Percentiles rank a stretch among this genome's conserved stretches.
phyloP scores from a whole-genome alignment of 768 basidiomycete genomes.

The Tricholoma hemisulphureum region DNA sequence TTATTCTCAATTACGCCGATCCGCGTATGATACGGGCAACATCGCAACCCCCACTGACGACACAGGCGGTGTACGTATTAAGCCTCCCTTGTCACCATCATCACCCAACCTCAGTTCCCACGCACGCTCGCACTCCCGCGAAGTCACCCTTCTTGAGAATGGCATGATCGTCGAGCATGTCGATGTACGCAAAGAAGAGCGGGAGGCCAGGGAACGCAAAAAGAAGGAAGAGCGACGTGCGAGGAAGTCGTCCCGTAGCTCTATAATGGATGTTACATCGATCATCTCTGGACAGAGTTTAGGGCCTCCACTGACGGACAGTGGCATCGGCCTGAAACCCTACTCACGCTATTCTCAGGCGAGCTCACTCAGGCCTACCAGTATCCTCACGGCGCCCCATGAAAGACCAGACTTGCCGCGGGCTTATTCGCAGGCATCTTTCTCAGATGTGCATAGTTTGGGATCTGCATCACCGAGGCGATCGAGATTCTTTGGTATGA shows the following conservation, averaged over 20 bases:
- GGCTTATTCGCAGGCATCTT: slow-evolving; percentile 74
- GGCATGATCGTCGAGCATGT: slow-evolving; percentile 90
- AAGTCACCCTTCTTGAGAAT: slow-evolving; percentile 81
- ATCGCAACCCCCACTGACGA: slow-evolving; percentile 52
- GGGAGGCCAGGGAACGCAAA: slow-evolving; percentile 67
- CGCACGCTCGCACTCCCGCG: slow-evolving; percentile 56
- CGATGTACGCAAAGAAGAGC: slow-evolving; percentile 76
- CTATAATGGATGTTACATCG: slow-evolving; percentile 68
- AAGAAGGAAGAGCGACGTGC: slow-evolving; percentile 70
- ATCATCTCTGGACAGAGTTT: slow-evolving; percentile 67
- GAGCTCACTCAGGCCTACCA: slow-evolving; percentile 56
- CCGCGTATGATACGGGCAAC: slow-evolving; percentile 67
- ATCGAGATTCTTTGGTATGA: slow-evolving; percentile 76
- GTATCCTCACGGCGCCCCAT: slow-evolving; percentile 56
- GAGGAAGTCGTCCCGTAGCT: slow-evolving; percentile 72
- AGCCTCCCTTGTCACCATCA: slow-evolving; percentile 50
- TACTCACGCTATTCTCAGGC: slow-evolving; percentile 60
- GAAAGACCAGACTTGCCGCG: slow-evolving; percentile 63
- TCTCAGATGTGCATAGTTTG: slow-evolving; percentile 77
- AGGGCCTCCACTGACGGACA: slow-evolving; percentile 50
- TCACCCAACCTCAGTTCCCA: slow-evolving; percentile 39
- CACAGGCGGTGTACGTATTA: slow-evolving; percentile 66
- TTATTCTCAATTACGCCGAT: slow-evolving; percentile 76
- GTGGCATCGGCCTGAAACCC: slow-evolving; percentile 51
- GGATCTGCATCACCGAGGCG: slow-evolving; percentile 66